Percentiles rank a stretch among this genome's conserved stretches.
Conservation (phyloP, 2,329 filamentous ascomycete species). For the Bipolaris zeicola region DNA sequence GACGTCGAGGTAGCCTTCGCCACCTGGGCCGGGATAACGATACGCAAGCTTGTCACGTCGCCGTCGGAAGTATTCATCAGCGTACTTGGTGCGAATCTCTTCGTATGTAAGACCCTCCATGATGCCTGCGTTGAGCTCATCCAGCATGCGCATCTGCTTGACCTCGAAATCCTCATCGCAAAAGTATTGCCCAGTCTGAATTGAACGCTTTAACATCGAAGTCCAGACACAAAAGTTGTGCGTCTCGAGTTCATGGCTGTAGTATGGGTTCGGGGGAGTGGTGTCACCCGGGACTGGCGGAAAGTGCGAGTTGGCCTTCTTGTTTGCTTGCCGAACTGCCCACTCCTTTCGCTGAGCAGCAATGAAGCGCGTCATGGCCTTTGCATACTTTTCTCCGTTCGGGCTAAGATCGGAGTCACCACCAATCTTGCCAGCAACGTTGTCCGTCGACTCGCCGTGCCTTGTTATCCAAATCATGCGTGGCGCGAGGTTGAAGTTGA, state of each 20-base stretch:
- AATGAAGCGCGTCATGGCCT: constrained; percentile 82
- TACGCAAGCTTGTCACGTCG: constrained; percentile 90
- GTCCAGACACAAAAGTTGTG: constrained; percentile 99
- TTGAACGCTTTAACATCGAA: constrained; percentile 89
- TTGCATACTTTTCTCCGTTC: constrained; percentile 78
- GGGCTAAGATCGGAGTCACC: constrained; percentile 85
- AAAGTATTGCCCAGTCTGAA: constrained; percentile 87
- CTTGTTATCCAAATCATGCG: constrained; percentile 98
- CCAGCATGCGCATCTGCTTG: constrained; percentile 97
- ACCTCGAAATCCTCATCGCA: constrained; percentile 92
- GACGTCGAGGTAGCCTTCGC: constrained; percentile 95
- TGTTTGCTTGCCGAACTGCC: constrained; percentile 81
- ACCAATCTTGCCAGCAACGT: constrained; percentile 84
- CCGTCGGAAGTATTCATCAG: constrained; percentile 81
- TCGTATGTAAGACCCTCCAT: constrained; percentile 96
- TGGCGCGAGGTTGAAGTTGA: constrained; percentile 95
- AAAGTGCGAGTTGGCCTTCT: constrained; percentile 76
- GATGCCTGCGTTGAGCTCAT: constrained; percentile 89
- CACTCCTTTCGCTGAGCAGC: constrained; percentile 79
- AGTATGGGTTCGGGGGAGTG: constrained; percentile 92
- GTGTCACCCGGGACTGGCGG: constrained; percentile 90
- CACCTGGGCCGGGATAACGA: constrained; percentile 93
- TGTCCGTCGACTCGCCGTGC: constrained; percentile 90
- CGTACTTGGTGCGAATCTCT: constrained; percentile 79
- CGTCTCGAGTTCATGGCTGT: constrained; percentile 57